Evolutionary conservation across 257 asterid genomes (phyloP), one percentile per base, ranked within the genome.

Genomic region (Linaria vulgaris): DNA sequence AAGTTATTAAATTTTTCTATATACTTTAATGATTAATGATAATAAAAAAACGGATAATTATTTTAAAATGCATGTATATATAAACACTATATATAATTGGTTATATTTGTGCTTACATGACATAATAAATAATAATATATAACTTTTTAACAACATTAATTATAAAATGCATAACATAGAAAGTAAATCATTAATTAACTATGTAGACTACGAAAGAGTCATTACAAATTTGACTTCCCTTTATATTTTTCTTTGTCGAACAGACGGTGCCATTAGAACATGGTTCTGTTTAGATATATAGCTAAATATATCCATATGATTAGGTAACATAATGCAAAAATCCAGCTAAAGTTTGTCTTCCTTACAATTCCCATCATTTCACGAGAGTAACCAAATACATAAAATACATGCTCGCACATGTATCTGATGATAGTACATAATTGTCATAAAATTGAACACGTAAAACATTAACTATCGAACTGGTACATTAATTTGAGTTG

Each of bases 321-420:
- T 50, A 66, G 69, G 71, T 41, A 71, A 61, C 71, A 69, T 53
- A 39, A 73, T 6, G 52, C 61, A 47, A 14, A 6, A 30, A 47
- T 22, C 47, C 16, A 71, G 51, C 30, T 44, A 66, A 37, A 37
- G 19, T 44, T 21, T 67, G 72, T 55, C 74, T 25, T 56, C 69
- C 64, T 17, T 69, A 69, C 78, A 49, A 17, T 75, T 49, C 57
- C 67, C 68, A 69, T 75, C 51, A 64, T 69, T 65, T 54, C 51
- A 25, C 56, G 53, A 48, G 57, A 41, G 54, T 25, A 53, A 47
- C 46, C 20, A 55, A 65, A 51, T 15, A 27, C 53, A 64, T 66
- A 63, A 71, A 72, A 72, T 64, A 64, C 6, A 68, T 52, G 54
- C 65, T 58, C 34, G 72, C 79, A 74, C 77, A 68, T 74, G 72